Base-by-base conservation (phyloP, 2,329 filamentous ascomycete genomes). In the Aspergillus sergii region DNA sequence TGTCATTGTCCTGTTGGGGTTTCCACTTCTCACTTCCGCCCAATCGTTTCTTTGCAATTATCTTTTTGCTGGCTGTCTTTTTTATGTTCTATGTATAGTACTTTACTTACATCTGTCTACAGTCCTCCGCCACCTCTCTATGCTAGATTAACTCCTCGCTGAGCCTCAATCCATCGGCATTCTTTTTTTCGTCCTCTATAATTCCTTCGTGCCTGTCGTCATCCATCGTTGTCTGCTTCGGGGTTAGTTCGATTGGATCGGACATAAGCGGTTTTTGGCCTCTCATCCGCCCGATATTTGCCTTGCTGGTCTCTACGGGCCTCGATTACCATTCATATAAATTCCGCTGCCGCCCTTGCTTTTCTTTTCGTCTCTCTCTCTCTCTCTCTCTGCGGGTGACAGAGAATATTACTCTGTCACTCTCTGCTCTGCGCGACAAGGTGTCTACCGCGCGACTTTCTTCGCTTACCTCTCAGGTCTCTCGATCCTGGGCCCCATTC, bases 381-480 rank as follows among this genome's bases (percentile, higher is more conserved):
- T 36, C 32, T 41, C 43, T 41, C 39, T 51, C 32, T 23, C 28
- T 60, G 23, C 34, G 71, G 71, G 72, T 73, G 72, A 66, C 71
- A 71, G 71, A 61, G 55, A 16, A 3, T 46, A 41, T 62, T 61
- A 66, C 71, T 67, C 67, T 71, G 68, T 70, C 58, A 60, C 66
- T 66, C 65, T 59, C 26, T 26, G 60, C 48, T 57, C 58, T 64
- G 39, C 45, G 59, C 61, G 60, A 63, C 70, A 76, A 76, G 59
- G 68, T 76, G 74, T 72, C 69, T 69, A 61, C 70, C 55, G 57
- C 54, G 58, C 67, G 71, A 66, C 64, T 71, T 59, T 34, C 43
- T 67, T 67, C 61, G 57, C 66, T 65, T 39, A 62, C 58, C 65
- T 67, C 61, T 45, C 72, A 72, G 64, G 66, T 66, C 57, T 64